These are phyloP conservation scores for Rachicladosporium sp. DNA, from an alignment of 2,329 filamentous ascomycete genomes.

Conservation along the genomic window DNA sequence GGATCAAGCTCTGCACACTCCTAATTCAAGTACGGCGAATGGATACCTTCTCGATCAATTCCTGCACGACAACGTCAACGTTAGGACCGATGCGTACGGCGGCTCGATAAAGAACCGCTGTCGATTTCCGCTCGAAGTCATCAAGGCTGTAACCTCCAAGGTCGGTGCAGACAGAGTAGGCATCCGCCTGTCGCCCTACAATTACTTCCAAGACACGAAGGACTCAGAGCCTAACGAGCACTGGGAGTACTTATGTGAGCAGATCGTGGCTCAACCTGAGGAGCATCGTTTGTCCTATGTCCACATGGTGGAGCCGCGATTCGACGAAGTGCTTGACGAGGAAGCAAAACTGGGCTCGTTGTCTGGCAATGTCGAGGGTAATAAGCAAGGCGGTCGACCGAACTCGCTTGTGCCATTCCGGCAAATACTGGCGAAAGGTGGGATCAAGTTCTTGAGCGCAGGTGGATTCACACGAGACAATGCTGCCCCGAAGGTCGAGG, in stretches of 20 bases:
- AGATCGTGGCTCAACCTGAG: conserved; percentile 26
- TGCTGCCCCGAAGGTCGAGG: conserved; percentile 23
- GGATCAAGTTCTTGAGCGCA: conserved; percentile 25
- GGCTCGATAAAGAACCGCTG: conserved; percentile 35
- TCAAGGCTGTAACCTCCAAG: conserved; percentile 34
- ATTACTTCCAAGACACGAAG: conserved; percentile 46
- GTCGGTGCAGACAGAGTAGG: conserved; percentile 37
- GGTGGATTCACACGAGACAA: conserved; percentile 29
- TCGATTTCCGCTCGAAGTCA: conserved; percentile 39
- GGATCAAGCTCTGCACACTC: background rate
- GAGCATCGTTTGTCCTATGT: conserved; percentile 44
- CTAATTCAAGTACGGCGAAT: conserved; percentile 10
- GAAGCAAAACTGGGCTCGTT: conserved; percentile 14
- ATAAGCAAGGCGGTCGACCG: conserved; percentile 23
- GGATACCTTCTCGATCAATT: conserved; percentile 52
- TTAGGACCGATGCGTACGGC: conserved; percentile 34
- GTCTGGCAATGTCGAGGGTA: conserved; percentile 6
- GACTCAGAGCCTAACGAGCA: conserved; percentile 50
- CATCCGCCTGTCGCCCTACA: conserved; percentile 49
- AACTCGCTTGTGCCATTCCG: conserved; percentile 14
- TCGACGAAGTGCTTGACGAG: conserved; percentile 27
- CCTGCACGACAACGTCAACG: conserved; percentile 45
- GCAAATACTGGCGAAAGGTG: conserved; percentile 13
- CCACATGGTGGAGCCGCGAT: conserved; percentile 46
- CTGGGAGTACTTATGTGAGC: conserved; percentile 44